phyloP scores from a whole-genome alignment of 192 early-diverging fungal species.

The Thamnidium elegans region DNA sequence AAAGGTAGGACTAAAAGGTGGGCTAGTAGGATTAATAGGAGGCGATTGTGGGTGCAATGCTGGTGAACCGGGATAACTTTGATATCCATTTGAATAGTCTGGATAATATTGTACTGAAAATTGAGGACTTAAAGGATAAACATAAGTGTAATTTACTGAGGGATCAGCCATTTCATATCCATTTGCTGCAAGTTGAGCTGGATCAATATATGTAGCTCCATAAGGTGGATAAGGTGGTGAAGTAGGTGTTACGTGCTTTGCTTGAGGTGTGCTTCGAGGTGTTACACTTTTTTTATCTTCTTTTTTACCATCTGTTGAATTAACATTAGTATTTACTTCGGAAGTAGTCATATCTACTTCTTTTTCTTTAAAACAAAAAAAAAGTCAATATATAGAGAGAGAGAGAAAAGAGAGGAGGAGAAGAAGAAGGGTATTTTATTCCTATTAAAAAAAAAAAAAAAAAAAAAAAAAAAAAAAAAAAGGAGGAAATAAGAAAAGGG shows the following conservation, averaged over 20 bases:
- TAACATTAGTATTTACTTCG: not conserved
- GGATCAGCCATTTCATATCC: conserved; percentile 19
- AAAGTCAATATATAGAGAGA: not conserved
- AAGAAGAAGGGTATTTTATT: not conserved
- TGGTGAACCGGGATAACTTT: conserved; percentile 44
- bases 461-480: conserved; percentile 4
- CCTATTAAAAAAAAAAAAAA: conserved; percentile 1
- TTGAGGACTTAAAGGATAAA: conserved; percentile 41
- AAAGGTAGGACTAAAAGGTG: conserved; percentile 40
- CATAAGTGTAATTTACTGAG: conserved; percentile 28
- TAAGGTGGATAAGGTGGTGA: conserved; percentile 21
- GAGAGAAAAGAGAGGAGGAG: not conserved
- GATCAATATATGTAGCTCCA: conserved; percentile 14
- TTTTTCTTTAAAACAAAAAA: too few species aligned
- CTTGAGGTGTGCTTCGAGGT: conserved; percentile 2
- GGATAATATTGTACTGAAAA: conserved; percentile 43
- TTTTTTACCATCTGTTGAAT: conserved; percentile 14
- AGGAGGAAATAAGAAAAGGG: not conserved
- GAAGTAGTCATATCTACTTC: not conserved
- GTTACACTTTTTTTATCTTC: conserved; percentile 1
- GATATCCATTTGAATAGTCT: conserved; percentile 36
- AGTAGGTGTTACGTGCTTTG: not conserved
- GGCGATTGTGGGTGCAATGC: conserved; percentile 45
- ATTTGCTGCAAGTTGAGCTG: conserved; percentile 7
- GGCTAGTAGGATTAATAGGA: conserved; percentile 40